Conservation (phyloP, 2,329 filamentous ascomycete species). For the Botrytis squamosa region DNA sequence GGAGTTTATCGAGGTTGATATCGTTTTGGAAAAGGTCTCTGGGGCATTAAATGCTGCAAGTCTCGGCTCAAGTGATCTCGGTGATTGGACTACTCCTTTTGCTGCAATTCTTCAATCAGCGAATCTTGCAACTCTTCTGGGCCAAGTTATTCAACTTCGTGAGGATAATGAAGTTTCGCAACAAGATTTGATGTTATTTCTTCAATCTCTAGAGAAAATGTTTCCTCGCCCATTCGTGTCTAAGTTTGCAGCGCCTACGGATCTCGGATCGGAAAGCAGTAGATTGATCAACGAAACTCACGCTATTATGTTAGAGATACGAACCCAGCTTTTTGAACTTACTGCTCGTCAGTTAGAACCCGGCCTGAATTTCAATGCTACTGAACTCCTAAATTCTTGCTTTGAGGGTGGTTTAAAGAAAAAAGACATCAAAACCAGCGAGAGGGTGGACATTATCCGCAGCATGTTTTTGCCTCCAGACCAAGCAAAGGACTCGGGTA, state of each 20-base stretch:
- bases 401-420: background rate
- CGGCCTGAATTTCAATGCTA: constrained; percentile 41
- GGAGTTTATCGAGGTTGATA: constrained; percentile 41
- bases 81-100: background rate
- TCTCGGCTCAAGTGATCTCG: constrained; percentile 34
- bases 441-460: constrained; percentile 42
- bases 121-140: constrained; percentile 43
- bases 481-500: constrained; percentile 33
- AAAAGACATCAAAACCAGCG: background rate
- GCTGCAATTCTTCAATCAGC: constrained; percentile 43
- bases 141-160: constrained; percentile 1
- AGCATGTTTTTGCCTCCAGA: constrained; percentile 39
- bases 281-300: constrained; percentile 46
- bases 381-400: constrained; percentile 32
- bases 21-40: constrained; percentile 39
- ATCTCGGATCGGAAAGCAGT: constrained; percentile 41
- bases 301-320: constrained; percentile 50
- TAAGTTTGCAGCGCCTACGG: constrained; percentile 28
- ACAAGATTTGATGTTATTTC: constrained; percentile 19
- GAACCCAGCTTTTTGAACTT: constrained; percentile 54
- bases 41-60: constrained; percentile 29
- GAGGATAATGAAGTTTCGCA: background rate
- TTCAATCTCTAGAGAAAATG: constrained; percentile 38
- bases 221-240: constrained; percentile 42
- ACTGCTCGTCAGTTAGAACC: constrained; percentile 40